These are phyloP conservation scores for Imleria badia DNA, from an alignment of 768 basidiomycete species.

Conservation along the genomic window DNA sequence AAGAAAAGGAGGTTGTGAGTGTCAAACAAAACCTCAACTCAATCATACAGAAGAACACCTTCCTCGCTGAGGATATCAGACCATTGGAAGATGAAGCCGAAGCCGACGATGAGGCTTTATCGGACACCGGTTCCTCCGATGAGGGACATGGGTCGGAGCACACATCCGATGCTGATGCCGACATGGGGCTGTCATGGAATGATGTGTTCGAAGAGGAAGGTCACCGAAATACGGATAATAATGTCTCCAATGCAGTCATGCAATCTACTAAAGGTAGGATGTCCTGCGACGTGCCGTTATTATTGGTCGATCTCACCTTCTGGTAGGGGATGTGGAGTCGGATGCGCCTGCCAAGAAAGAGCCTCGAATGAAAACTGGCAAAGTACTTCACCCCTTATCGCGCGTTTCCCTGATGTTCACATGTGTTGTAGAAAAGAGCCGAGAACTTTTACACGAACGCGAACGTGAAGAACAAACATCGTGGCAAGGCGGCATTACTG, in stretches of 20 bases:
- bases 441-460: slow-evolving; percentile 84
- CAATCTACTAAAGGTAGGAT: slow-evolving; percentile 21
- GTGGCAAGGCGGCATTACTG: slow-evolving; percentile 59
- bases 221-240: slow-evolving; percentile 22
- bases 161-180: slow-evolving; percentile 30
- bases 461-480: slow-evolving; percentile 88
- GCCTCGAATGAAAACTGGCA: slow-evolving; percentile 90
- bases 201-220: slow-evolving; percentile 74
- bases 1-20: slow-evolving; percentile 46
- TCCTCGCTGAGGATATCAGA: slow-evolving; percentile 80
- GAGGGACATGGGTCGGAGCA: slow-evolving; percentile 43
- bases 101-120: slow-evolving; percentile 30
- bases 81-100: slow-evolving; percentile 56
- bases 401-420: slow-evolving; percentile 6
- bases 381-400: slow-evolving; percentile 44
- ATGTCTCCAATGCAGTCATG: slow-evolving; percentile 5
- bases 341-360: slow-evolving; percentile 50
- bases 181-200: slow-evolving; percentile 73
- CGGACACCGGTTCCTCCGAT: slow-evolving; percentile 35
- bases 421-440: slow-evolving; percentile 67
- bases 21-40: slow-evolving; percentile 86
- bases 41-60: slow-evolving; percentile 86
- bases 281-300: slow-evolving; percentile 2
- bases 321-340: slow-evolving; percentile 35
- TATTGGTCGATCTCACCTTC: slow-evolving; percentile 9